Evolutionary conservation across 2,329 filamentous ascomycete genomes (phyloP), one percentile per base, ranked within the genome.

Genomic region (Mycogone perniciosa): DNA sequence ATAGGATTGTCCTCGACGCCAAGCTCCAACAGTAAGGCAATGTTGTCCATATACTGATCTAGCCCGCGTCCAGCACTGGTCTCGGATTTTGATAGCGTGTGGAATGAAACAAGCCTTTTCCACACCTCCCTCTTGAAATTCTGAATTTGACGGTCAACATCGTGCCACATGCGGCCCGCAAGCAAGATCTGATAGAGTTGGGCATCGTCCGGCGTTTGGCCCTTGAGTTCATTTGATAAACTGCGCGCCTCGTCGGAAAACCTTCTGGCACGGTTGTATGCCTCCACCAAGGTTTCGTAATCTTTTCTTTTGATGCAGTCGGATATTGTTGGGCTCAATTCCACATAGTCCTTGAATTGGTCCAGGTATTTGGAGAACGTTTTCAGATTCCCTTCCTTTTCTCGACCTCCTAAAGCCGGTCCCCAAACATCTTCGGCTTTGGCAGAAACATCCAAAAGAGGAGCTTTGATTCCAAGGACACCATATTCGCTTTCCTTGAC

Each of bases 381-480:
- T 66, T 91, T 95, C 50, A 99, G 75, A 55, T 85, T 85, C 63
- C 91, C 88, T 62, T 97, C 93, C 63, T 92, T 90, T 60, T 97
- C 91, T 30, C 89, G 83, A 4, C 93, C 93, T 44, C 90, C 89
- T 35, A 99, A 70, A 1, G 93, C 92, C 2, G 93, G 93, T 0
- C 93, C 93, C 91, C 95, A 99, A 7, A 99, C 88, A 62, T 99
- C 93, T 67, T 97, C 90, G 0, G 92, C 93, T 68, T 96, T 96
- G 54, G 90, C 87, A 1, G 89, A 89, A 8, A 95, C 89, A 61
- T 97, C 93, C 7, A 93, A 76, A 49, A 99, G 74, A 13, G 93
- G 92, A 1, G 77, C 80, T 64, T 95, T 95, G 68, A 99, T 96
- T 8, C 89, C 90, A 63, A 86, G 75, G 6, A 95, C 84, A 46